These are phyloP conservation scores for Kernera saxatilis DNA, from an alignment of 345 rosid genomes.

Conservation along the genomic window DNA sequence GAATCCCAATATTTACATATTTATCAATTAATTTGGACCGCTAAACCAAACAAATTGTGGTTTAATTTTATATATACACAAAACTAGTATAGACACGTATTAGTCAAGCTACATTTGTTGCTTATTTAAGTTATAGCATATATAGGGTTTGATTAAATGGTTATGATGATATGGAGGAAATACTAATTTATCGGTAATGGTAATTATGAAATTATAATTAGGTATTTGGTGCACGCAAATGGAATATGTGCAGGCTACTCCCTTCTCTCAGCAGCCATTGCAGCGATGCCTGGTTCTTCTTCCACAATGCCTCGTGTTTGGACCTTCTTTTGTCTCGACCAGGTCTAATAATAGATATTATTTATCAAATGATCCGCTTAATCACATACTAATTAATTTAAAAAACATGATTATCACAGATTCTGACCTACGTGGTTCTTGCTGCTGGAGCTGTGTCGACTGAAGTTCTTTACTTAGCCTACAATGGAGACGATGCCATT, in stretches of 20 bases:
- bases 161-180: neutral
- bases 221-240: constrained; percentile 93
- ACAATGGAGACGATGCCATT: constrained; percentile 57
- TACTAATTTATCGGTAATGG: neutral
- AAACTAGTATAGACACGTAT: neutral
- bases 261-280: constrained; percentile 67
- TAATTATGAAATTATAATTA: constrained; percentile 10
- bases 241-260: constrained; percentile 98
- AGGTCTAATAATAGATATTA: constrained; percentile 31
- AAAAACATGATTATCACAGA: constrained; percentile 24
- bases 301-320: constrained; percentile 65
- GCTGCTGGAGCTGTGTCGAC: constrained; percentile 66
- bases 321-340: constrained; percentile 90
- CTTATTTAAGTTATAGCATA: neutral
- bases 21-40: neutral
- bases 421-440: constrained; percentile 61
- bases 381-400: neutral
- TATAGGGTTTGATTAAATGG: neutral
- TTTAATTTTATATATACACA: neutral
- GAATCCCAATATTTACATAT: neutral
- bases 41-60: neutral
- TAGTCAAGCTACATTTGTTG: neutral
- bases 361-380: neutral
- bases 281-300: constrained; percentile 66
- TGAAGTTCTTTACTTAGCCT: constrained; percentile 68